A percentile compares a stretch with the other conserved stretches of the same genome.
phyloP scores from a whole-genome alignment of 2,329 filamentous ascomycete genomes.

The Lasiodiplodia citricola region DNA sequence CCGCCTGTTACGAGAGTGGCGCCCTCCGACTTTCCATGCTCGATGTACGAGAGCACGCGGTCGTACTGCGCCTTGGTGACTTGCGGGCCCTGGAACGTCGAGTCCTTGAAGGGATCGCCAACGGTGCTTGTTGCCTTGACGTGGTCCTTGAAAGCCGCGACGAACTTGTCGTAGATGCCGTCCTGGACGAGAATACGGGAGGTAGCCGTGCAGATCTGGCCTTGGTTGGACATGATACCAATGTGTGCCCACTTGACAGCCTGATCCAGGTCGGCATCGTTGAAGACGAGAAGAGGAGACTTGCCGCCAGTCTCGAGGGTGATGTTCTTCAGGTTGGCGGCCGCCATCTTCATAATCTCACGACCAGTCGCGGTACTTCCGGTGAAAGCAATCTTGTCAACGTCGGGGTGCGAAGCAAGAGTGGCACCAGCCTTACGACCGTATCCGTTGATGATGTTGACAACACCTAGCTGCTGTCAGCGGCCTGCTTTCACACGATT shows the following conservation, averaged over 20 bases:
- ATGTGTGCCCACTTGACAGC: slow-evolving; percentile 48
- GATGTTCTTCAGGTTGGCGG: slow-evolving; percentile 63
- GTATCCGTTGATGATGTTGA: slow-evolving; percentile 62
- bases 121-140: slow-evolving; percentile 48
- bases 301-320: slow-evolving; percentile 69
- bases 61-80: slow-evolving; percentile 71
- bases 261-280: slow-evolving; percentile 56
- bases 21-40: slow-evolving; percentile 60
- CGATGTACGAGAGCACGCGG: slow-evolving; percentile 61
- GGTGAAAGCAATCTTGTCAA: slow-evolving; percentile 69
- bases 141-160: slow-evolving; percentile 52
- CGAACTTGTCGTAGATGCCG: slow-evolving; percentile 62
- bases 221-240: slow-evolving; percentile 58
- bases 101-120: slow-evolving; percentile 41
- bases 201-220: slow-evolving; percentile 50
- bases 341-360: slow-evolving; percentile 60
- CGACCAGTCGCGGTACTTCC: slow-evolving; percentile 66
- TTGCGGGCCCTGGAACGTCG: slow-evolving; percentile 62
- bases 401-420: slow-evolving; percentile 63
- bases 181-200: slow-evolving; percentile 69
- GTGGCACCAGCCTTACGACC: slow-evolving; percentile 64
- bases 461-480: slow-evolving; percentile 52
- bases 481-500: not conserved
- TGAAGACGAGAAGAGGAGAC: slow-evolving; percentile 63
- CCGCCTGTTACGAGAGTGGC: slow-evolving; percentile 60